These are phyloP conservation scores for Musa balbisiana DNA, from an alignment of 202 grass and related monocot species.

Conservation along the genomic window DNA sequence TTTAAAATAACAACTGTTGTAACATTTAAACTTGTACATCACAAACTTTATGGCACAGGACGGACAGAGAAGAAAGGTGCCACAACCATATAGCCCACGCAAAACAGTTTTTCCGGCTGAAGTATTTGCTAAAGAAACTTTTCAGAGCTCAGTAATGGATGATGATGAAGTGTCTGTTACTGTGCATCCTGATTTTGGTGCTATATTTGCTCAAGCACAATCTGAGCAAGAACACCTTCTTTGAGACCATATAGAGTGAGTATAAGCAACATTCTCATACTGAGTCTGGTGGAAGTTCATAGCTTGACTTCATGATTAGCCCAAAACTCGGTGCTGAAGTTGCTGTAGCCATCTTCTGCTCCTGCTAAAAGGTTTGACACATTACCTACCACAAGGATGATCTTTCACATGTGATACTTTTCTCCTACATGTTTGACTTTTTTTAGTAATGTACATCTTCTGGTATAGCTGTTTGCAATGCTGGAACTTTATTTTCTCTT, in stretches of 20 bases:
- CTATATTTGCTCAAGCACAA: constrained; percentile 20
- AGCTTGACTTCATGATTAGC: too few species aligned
- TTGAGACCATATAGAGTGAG: too few species aligned
- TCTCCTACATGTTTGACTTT: not conserved
- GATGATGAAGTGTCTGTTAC: constrained; percentile 25
- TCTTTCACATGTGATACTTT: not conserved
- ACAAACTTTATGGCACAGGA: constrained; percentile 41
- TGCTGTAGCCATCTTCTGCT: not conserved
- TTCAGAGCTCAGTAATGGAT: constrained; percentile 19
- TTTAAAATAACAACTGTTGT: constrained; percentile 10
- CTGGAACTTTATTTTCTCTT: too few species aligned
- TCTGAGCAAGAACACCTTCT: constrained; percentile 1
- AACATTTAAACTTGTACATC: constrained; percentile 5
- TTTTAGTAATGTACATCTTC: too few species aligned
- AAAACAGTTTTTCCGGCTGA: constrained; percentile 32
- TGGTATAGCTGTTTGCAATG: too few species aligned
- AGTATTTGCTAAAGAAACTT: constrained; percentile 38
- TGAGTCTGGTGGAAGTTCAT: too few species aligned
- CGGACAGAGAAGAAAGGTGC: constrained; percentile 75
- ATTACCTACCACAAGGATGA: not conserved
- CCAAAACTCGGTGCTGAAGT: too few species aligned
- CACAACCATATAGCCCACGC: constrained; percentile 72
- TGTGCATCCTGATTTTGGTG: constrained; percentile 18
- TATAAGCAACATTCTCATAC: too few species aligned
- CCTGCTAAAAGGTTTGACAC: not conserved